Percentiles rank a stretch among this genome's conserved stretches.
phyloP scores from a whole-genome alignment of 768 basidiomycete species.

The Tephrocybe sp. region DNA sequence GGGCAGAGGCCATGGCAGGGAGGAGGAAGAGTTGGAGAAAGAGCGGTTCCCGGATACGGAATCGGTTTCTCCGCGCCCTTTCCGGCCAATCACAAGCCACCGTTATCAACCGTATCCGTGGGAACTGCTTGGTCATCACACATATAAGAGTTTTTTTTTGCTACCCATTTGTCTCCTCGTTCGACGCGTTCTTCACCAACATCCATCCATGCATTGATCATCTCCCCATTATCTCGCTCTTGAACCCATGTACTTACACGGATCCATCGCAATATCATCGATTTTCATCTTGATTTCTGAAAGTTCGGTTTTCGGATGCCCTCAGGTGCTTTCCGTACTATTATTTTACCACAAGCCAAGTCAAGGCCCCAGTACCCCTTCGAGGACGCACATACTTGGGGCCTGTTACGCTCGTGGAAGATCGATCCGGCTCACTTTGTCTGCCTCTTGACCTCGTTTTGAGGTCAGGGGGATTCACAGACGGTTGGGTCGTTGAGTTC shows the following conservation, averaged over 20 bases:
- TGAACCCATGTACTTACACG: not conserved
- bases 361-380: conserved; percentile 57
- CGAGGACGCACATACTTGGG: conserved; percentile 37
- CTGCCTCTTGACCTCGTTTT: conserved; percentile 58
- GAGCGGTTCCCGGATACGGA: conserved; percentile 1
- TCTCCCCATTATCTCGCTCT: not conserved
- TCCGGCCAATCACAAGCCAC: conserved; percentile 16
- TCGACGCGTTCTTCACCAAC: not conserved
- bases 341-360: conserved; percentile 48
- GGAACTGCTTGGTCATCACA: conserved; percentile 14
- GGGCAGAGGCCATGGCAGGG: conserved; percentile 47
- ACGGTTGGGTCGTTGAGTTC: conserved; percentile 42
- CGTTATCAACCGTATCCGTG: conserved; percentile 16
- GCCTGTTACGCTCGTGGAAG: conserved; percentile 78
- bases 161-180: not conserved
- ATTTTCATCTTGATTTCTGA: not conserved
- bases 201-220: not conserved
- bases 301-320: too few relatives aligned
- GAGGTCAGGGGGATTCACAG: conserved; percentile 45
- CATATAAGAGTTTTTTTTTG: conserved; percentile 5
- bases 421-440: conserved; percentile 37
- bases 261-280: not conserved
- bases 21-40: conserved; percentile 13
- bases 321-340: not conserved
- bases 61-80: conserved; percentile 5